phyloP scores from a whole-genome alignment of 805 yeast genomes.

The Lachancea kluyveri region DNA sequence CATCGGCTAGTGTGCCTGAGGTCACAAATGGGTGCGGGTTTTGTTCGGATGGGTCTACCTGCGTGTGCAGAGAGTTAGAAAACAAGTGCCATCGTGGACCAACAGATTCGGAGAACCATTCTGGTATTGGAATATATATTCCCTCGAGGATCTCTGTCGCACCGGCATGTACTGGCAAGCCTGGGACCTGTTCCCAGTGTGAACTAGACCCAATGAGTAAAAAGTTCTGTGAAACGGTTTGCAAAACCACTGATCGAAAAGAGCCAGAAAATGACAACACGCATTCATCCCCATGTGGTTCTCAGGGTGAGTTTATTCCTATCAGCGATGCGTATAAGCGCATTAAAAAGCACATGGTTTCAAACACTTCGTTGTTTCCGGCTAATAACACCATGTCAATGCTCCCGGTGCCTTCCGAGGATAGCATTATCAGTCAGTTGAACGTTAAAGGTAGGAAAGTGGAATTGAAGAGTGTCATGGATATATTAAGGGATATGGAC shows the following conservation, averaged over 20 bases:
- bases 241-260: constrained; percentile 15
- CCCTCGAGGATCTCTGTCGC: too few relatives aligned
- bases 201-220: constrained; percentile 84
- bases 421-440: constrained; percentile 38
- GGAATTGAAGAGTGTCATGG: constrained; percentile 86
- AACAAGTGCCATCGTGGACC: constrained; percentile 34
- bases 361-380: too few relatives aligned
- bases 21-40: constrained; percentile 92
- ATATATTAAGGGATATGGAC: constrained; percentile 76
- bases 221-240: constrained; percentile 76
- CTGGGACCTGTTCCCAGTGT: constrained; percentile 82
- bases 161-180: constrained; percentile 83
- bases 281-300: too few relatives aligned
- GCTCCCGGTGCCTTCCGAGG: neutral
- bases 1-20: too few relatives aligned
- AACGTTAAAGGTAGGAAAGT: constrained; percentile 84
- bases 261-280: constrained; percentile 1
- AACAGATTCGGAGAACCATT: neutral
- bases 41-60: constrained; percentile 86
- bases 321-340: constrained; percentile 89
- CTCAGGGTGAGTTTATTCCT: constrained; percentile 58
- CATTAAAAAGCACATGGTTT: constrained; percentile 64
- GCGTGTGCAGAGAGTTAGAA: constrained; percentile 80
- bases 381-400: neutral
- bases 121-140: too few relatives aligned